These are phyloP conservation scores for Suillus alpinus DNA, from an alignment of 768 basidiomycete genomes.

Conservation along the genomic window DNA sequence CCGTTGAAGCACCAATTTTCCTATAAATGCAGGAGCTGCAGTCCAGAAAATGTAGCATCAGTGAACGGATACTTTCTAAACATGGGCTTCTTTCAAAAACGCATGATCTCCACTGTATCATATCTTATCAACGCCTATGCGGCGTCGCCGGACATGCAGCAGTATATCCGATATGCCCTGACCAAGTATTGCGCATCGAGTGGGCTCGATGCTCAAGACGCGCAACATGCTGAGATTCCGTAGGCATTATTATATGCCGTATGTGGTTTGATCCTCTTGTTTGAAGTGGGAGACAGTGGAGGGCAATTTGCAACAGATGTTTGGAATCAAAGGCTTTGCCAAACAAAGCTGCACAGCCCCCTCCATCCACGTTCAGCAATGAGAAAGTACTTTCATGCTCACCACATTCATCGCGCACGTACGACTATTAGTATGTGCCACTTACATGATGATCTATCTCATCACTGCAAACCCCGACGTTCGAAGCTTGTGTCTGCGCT, in stretches of 20 bases:
- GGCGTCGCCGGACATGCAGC: neutral
- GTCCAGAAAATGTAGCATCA: neutral
- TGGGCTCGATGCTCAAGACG: too few relatives aligned
- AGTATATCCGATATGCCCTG: neutral
- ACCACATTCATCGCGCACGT: too few relatives aligned
- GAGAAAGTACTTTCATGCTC: too few relatives aligned
- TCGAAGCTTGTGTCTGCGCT: too few relatives aligned
- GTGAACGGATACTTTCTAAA: neutral
- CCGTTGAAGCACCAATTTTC: neutral
- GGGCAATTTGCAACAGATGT: neutral
- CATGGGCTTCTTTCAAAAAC: neutral
- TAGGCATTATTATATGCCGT: too few relatives aligned
- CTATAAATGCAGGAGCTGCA: neutral
- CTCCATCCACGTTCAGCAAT: too few relatives aligned
- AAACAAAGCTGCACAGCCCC: neutral
- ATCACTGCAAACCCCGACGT: too few relatives aligned
- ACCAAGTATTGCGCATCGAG: too few relatives aligned
- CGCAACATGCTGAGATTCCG: too few relatives aligned
- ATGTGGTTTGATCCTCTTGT: neutral
- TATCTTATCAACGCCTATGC: neutral
- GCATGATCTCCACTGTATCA: neutral
- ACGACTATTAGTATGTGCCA: too few relatives aligned
- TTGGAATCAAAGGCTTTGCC: neutral
- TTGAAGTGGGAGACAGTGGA: neutral
- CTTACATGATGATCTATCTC: too few relatives aligned